phyloP scores from a whole-genome alignment of 2,329 filamentous ascomycete genomes.

The Talaromyces sp. region DNA sequence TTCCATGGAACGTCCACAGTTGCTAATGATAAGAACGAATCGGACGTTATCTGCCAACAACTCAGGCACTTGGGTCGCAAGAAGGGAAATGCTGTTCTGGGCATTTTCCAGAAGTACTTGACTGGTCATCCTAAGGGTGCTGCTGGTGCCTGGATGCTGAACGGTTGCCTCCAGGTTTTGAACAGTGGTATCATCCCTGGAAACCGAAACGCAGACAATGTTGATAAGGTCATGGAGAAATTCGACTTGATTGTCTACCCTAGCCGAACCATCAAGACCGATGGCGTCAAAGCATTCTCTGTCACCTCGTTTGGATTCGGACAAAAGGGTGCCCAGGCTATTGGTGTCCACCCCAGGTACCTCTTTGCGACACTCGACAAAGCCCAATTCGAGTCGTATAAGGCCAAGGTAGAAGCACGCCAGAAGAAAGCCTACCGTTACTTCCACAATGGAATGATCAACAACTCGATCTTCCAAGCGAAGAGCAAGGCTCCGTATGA shows the following conservation, averaged over 20 bases:
- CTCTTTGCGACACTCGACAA: constrained; percentile 91
- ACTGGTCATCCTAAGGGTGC: constrained; percentile 99
- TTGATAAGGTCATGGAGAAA: constrained; percentile 93
- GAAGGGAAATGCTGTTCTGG: constrained; percentile 93
- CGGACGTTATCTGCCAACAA: constrained; percentile 93
- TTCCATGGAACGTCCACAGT: constrained; percentile 99
- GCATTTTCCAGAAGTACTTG: constrained; percentile 99
- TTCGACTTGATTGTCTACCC: constrained; percentile 98
- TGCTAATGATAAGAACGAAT: constrained; percentile 99
- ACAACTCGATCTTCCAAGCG: constrained; percentile 95
- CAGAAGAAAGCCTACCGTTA: constrained; percentile 99
- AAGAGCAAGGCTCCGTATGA: constrained; percentile 88
- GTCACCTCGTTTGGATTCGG: constrained; percentile 99
- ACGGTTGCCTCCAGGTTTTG: constrained; percentile 91
- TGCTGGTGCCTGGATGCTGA: constrained; percentile 99
- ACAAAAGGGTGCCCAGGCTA: constrained; percentile 95
- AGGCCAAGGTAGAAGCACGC: constrained; percentile 78
- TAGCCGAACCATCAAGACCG: constrained; percentile 89
- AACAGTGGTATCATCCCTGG: constrained; percentile 91
- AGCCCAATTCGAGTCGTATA: constrained; percentile 74
- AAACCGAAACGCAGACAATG: constrained; percentile 96
- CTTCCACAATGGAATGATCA: constrained; percentile 97
- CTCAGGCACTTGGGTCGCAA: constrained; percentile 87
- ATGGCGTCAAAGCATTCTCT: constrained; percentile 97
- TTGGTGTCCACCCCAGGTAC: constrained; percentile 95